phyloP scores from a whole-genome alignment of 306 rosid species.

The Phaseolus lunatus region DNA sequence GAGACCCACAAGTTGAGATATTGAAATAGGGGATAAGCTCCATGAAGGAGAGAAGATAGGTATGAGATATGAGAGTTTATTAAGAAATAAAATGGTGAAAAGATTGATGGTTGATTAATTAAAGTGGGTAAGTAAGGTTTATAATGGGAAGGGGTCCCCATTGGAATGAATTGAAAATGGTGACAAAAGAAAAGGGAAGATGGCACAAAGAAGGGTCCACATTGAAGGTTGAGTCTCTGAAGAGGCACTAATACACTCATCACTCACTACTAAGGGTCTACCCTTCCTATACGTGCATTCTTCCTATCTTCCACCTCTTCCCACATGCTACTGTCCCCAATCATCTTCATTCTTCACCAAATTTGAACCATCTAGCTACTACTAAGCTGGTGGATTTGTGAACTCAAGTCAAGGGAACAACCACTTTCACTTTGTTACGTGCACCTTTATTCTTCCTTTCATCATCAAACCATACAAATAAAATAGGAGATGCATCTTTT shows the following conservation, averaged over 20 bases:
- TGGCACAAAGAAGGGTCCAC: slow-evolving; percentile 44
- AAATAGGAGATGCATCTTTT: background rate
- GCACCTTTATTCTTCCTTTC: background rate
- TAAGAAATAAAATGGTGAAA: background rate
- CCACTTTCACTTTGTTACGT: background rate
- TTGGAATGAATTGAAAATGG: slow-evolving; percentile 22
- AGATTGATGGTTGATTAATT: slow-evolving; percentile 41
- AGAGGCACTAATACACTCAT: slow-evolving; percentile 41
- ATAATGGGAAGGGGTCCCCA: slow-evolving; percentile 24
- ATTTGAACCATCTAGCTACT: too few relatives aligned
- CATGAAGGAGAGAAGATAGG: slow-evolving; percentile 41
- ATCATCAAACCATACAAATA: background rate
- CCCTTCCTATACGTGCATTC: slow-evolving; percentile 49
- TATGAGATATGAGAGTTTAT: background rate
- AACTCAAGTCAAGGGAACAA: too few relatives aligned
- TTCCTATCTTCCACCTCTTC: slow-evolving; percentile 42
- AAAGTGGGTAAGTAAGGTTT: slow-evolving; percentile 39
- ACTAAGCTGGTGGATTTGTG: too few relatives aligned
- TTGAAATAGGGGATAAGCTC: slow-evolving; percentile 26
- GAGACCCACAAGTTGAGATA: background rate
- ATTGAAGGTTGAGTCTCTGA: slow-evolving; percentile 4
- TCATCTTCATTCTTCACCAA: slow-evolving; percentile 24
- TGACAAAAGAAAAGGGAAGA: slow-evolving; percentile 41
- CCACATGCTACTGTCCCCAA: slow-evolving; percentile 47
- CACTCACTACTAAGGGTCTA: slow-evolving; percentile 60